Base-by-base conservation (phyloP, 139 green algal genomes). In the Pedinophyceae sp. region DNA sequence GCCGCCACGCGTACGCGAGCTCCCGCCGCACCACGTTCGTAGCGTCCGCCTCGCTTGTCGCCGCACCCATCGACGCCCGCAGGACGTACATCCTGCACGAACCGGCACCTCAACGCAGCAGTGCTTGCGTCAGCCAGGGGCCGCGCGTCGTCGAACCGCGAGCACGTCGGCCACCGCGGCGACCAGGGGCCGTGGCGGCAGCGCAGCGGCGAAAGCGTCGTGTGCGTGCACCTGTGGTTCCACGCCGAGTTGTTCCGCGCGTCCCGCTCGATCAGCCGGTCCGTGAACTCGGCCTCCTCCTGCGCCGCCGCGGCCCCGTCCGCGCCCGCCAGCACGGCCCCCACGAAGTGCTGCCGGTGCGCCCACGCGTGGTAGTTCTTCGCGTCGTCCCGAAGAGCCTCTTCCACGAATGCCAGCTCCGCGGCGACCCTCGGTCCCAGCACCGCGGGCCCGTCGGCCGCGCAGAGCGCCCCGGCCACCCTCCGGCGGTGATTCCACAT, bases 361-460 rank as follows among this genome's bases (percentile, higher is more conserved):
- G 59, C 29, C 62, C 62, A 70, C 20, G 62, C 62, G 51, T 70
- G 62, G 58, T 70, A 70, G 62, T 70, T 65, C 52, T 70, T 70
- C 5, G 48, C 29, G 25, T 70, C 62, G 10, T 48, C 34, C 25
- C 16, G 10, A 22, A 69, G 40, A n/a, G 58, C 30, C 38, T 45
- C 22, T 18, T 27, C 41, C 45, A 57, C 65, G 47, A 66, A 51
- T 6, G 23, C 40, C 55, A 68, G 22, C 61, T 68, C 61, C n/a
- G 22, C 24, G n/a, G 22, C 16, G 20, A 19, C 4, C 4, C 10
- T 22, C 13, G 29, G 4, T 18, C n/a, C n/a, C n/a, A n/a, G n/a
- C n/a, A n/a, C n/a, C n/a, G n/a, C n/a, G n/a, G n/a, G n/a, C n/a
- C n/a, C n/a, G n/a, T n/a, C n/a, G n/a, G n/a, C n/a, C n/a, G 39